Evolutionary conservation across 1,139 yeast genomes (phyloP).

Genomic region (Citeromyces siamensis): DNA sequence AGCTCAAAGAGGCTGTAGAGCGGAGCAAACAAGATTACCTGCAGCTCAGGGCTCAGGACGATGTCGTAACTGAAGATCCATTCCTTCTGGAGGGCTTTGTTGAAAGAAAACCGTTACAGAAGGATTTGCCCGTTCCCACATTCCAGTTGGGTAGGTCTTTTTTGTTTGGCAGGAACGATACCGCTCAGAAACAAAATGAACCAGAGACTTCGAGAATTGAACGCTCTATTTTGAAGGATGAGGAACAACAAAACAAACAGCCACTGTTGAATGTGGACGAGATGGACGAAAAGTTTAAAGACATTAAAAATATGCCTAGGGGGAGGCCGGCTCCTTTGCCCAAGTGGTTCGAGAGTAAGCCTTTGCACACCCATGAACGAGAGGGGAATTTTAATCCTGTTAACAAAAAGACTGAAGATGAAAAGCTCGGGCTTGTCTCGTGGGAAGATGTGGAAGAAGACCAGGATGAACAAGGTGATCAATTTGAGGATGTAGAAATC

Average conservation of each 20-base stretch:
- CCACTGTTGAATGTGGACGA: not conserved
- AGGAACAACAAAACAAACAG: not conserved
- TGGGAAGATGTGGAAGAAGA: slow-evolving; percentile 28
- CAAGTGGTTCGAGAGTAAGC: slow-evolving; percentile 13
- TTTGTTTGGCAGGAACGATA: slow-evolving; percentile 1
- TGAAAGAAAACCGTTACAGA: not conserved
- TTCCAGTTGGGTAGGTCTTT: slow-evolving; percentile 4
- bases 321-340: slow-evolving; percentile 11
- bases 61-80: slow-evolving; percentile 4
- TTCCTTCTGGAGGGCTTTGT: not conserved
- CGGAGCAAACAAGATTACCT: slow-evolving; percentile 23
- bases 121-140: slow-evolving; percentile 1
- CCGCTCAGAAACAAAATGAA: not conserved
- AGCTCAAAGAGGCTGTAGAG: slow-evolving; percentile 28
- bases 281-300: not conserved
- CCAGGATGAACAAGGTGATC: slow-evolving; percentile 7
- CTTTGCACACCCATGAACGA: not conserved
- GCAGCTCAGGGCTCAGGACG: slow-evolving; percentile 12
- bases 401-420: slow-evolving; percentile 21
- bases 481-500: slow-evolving; percentile 7
- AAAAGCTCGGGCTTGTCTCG: slow-evolving; percentile 34
- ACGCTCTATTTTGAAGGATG: not conserved
- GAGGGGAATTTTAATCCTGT: slow-evolving; percentile 11
- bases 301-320: slow-evolving; percentile 4
- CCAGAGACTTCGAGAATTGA: not conserved